A percentile compares a stretch with the other conserved stretches of the same genome.
phyloP scores from a whole-genome alignment of 2,329 filamentous ascomycete species.

The Fusarium palustre region DNA sequence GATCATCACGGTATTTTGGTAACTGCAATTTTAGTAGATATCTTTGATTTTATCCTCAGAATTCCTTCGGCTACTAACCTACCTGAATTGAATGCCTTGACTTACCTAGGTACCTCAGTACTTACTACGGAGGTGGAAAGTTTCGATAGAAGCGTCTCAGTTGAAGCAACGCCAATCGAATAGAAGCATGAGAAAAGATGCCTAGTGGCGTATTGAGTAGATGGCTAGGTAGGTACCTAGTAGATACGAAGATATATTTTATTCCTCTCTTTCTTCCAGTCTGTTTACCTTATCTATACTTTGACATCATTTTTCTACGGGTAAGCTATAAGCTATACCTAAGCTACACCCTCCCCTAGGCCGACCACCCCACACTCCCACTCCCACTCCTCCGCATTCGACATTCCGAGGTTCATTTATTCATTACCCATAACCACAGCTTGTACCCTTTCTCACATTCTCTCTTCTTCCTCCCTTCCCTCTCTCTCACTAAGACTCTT shows the following conservation, averaged over 20 bases:
- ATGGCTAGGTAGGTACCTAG: neutral
- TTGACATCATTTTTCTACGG: constrained; percentile 19
- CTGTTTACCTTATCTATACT: constrained; percentile 2
- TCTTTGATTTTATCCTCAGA: neutral
- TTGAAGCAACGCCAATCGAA: constrained; percentile 1
- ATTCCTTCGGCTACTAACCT: neutral
- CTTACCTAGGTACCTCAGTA: no score
- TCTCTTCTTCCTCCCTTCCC: neutral
- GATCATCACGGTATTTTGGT: neutral
- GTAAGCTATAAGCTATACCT: constrained; percentile 9
- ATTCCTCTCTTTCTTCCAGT: neutral
- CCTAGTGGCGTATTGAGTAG: constrained; percentile 33
- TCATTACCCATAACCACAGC: constrained; percentile 5
- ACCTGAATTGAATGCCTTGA: neutral
- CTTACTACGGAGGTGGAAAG: constrained; percentile 13
- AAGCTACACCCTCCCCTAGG: constrained; percentile 40
- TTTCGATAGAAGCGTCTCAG: constrained; percentile 13
- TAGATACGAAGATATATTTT: neutral
- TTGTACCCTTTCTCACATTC: constrained; percentile 14
- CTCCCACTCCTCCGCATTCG: constrained; percentile 39
- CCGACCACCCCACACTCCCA: constrained; percentile 42
- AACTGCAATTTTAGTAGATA: neutral
- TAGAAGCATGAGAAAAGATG: constrained; percentile 6
- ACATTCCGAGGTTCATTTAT: constrained; percentile 29
- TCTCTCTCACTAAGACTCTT: neutral